Evolutionary conservation across 2,329 filamentous ascomycete genomes (phyloP), one percentile per base, ranked within the genome.

Genomic region (Aspergillus udagawae): DNA sequence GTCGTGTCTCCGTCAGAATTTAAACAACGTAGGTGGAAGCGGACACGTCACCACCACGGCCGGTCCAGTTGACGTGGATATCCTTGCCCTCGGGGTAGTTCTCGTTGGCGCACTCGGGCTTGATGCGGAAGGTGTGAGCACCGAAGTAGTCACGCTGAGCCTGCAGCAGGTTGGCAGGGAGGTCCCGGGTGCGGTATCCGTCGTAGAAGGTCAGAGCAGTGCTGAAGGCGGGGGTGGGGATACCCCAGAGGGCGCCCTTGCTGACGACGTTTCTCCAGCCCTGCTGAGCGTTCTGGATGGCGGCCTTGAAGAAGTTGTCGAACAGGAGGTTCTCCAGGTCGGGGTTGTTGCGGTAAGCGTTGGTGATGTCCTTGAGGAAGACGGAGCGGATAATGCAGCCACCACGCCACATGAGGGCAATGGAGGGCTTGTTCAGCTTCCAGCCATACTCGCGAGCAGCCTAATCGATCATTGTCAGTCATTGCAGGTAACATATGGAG

Each of bases 391-490:
- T 99, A 72, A 99, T 99, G 86, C 94, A 99, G 70, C 94, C 94
- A 82, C 94, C 94, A 77, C 94, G 91, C 94, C 94, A 99, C 94
- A 99, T 99, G 75, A 99, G 89, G 70, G 94, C 94, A 73, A 99
- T 99, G 70, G 95, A 96, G 65, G 94, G 94, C 89, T 97, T 97
- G 89, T 99, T 97, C 69, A 99, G 89, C 86, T 97, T 97, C 94
- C 94, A 99, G 69, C 81, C 79, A 83, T 95, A 99, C 79, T 97
- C 91, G 80, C 89, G 92, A 79, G 93, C 94, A 69, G 94, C 93
- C 90, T 94, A 67, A 57, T 48, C 44, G 54, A 65, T 72, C 53
- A 53, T 52, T 27, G 27, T 21, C 23, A 9, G 29, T 59, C 51
- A 63, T 53, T 56, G 32, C 4, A 55, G 7, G 20, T n/a, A 54